A percentile compares a stretch with the other conserved stretches of the same genome.
These are phyloP conservation scores for Leptographium galeiforme DNA, from an alignment of 2,329 filamentous ascomycete species.

Conservation along the genomic window DNA sequence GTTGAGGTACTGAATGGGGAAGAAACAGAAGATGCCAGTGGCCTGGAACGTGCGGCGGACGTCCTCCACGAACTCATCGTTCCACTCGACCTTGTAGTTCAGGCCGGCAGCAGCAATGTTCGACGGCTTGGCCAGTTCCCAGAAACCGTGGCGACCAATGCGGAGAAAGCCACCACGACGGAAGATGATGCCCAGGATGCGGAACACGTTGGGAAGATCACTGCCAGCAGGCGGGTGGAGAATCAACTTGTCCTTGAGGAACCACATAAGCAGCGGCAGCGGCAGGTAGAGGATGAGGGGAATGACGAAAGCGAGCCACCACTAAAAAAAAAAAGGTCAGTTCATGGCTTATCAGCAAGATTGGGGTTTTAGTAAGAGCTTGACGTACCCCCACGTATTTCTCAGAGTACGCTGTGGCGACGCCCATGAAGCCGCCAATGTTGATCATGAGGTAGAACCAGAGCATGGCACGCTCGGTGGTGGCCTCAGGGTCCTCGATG, in stretches of 20 bases:
- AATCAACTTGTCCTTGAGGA: slow-evolving; percentile 26
- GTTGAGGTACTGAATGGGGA: slow-evolving; percentile 30
- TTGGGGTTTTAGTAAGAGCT: slow-evolving; percentile 17
- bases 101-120: slow-evolving; percentile 29
- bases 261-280: slow-evolving; percentile 27
- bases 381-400: slow-evolving; percentile 45
- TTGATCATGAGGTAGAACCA: slow-evolving; percentile 57
- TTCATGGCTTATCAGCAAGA: not conserved
- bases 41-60: slow-evolving; percentile 54
- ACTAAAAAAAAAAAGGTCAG: not conserved
- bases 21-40: slow-evolving; percentile 53
- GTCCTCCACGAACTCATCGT: slow-evolving; percentile 22
- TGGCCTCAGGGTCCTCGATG: slow-evolving; percentile 57
- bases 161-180: slow-evolving; percentile 24
- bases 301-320: slow-evolving; percentile 53
- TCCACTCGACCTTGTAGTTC: slow-evolving; percentile 39
- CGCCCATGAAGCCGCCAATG: slow-evolving; percentile 49
- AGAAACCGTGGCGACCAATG: slow-evolving; percentile 37
- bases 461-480: slow-evolving; percentile 54
- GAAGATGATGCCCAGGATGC: slow-evolving; percentile 25
- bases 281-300: slow-evolving; percentile 34
- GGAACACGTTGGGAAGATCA: slow-evolving; percentile 29
- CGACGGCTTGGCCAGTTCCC: slow-evolving; percentile 58
- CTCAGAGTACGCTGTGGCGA: slow-evolving; percentile 59
- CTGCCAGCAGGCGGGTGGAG: slow-evolving; percentile 31